A percentile compares a stretch with the other conserved stretches of the same genome.
These are phyloP conservation scores for Paragyromitra xinjiangensis DNA, from an alignment of 495 filamentous ascomycete species.

Conservation along the genomic window DNA sequence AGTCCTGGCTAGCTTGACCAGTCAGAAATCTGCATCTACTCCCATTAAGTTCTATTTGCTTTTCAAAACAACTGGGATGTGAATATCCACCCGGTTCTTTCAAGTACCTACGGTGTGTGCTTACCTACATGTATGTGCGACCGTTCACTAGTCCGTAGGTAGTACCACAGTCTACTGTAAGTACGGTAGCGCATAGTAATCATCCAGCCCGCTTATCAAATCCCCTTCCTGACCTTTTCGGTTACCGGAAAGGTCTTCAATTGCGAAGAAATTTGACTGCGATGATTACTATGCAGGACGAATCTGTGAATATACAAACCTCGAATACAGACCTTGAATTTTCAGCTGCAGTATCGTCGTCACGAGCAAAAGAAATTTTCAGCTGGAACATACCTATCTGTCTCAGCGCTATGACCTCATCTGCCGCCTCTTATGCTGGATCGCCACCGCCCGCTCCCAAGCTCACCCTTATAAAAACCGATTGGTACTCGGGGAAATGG, in stretches of 20 bases:
- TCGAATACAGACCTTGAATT: not conserved
- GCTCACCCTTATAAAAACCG: constrained; percentile 3
- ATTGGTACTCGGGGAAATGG: not conserved
- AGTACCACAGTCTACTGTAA: constrained; percentile 1
- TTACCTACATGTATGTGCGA: not conserved
- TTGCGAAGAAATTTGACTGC: not conserved
- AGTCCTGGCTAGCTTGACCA: not conserved
- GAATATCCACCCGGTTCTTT: not conserved
- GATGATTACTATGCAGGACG: not conserved
- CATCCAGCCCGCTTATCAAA: not conserved
- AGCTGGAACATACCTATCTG: not conserved
- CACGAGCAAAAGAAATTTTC: not conserved
- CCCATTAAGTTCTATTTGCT: not conserved
- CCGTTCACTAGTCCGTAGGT: constrained; percentile 24
- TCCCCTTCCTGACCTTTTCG: not conserved
- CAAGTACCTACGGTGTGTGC: not conserved
- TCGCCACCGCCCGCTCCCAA: constrained; percentile 1
- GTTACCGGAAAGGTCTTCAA: not conserved
- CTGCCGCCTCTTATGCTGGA: constrained; percentile 1
- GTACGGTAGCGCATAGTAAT: constrained; percentile 8
- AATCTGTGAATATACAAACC: not conserved
- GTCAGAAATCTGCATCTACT: not conserved
- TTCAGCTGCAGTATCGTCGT: no score
- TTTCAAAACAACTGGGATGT: not conserved
- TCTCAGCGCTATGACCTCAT: constrained; percentile 1